A percentile compares a stretch with the other conserved stretches of the same genome.
Evolutionary conservation across 345 rosid species (phyloP).

Genomic region (Melaleuca alternifolia): DNA sequence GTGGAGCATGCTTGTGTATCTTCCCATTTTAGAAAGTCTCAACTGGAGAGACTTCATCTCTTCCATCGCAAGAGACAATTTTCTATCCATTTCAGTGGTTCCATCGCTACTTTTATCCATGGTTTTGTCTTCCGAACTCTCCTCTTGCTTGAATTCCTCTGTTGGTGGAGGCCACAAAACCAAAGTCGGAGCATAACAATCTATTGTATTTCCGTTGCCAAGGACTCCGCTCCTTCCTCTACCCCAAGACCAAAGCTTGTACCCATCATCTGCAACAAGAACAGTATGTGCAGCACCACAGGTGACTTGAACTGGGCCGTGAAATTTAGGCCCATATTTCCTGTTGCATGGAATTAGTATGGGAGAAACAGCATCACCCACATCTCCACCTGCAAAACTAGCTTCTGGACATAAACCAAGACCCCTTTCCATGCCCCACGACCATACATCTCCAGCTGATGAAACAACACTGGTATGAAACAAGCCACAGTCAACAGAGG

Average conservation of each 20-base stretch:
- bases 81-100: conserved; percentile 22
- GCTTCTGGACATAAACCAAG: conserved; percentile 87
- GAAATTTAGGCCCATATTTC: conserved; percentile 29
- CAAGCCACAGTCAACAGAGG: conserved; percentile 81
- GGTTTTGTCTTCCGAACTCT: conserved; percentile 10
- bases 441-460: conserved; percentile 74
- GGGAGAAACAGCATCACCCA: conserved; percentile 76
- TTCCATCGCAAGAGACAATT: conserved; percentile 41
- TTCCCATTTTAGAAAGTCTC: conserved; percentile 56
- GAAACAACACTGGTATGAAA: conserved; percentile 88
- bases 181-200: conserved; percentile 34
- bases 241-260: conserved; percentile 89
- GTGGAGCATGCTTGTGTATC: conserved; percentile 72
- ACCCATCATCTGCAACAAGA: conserved; percentile 60
- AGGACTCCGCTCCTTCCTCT: conserved; percentile 88
- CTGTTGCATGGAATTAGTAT: conserved; percentile 21
- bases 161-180: conserved; percentile 56
- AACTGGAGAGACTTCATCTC: conserved; percentile 59
- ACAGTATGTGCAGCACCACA: conserved; percentile 96
- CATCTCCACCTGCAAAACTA: conserved; percentile 37
- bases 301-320: conserved; percentile 46
- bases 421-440: conserved; percentile 96
- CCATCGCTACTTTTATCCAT: conserved; percentile 9
- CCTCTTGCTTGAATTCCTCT: conserved; percentile 29
- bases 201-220: conserved; percentile 47